phyloP scores from a whole-genome alignment of 352 stramenopile species.

The Sclerospora graminicola region DNA sequence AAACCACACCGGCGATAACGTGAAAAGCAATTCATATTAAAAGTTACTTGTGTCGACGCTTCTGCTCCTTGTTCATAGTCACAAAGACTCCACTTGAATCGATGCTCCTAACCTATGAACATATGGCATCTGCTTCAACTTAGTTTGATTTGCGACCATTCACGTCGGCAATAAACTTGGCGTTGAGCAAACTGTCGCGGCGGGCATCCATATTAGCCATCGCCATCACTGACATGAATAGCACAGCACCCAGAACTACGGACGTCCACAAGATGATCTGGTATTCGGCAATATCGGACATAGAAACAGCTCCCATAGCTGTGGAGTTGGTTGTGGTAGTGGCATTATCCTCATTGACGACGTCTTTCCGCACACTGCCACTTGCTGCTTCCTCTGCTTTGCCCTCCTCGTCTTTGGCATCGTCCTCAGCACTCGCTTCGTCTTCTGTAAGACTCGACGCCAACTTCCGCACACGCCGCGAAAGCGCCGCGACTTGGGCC shows the following conservation, averaged over 20 bases:
- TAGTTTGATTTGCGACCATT: conserved; percentile 48
- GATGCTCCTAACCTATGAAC: not conserved
- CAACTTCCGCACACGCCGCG: conserved; percentile 15
- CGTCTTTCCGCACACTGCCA: conserved; percentile 12
- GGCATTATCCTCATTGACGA: conserved; percentile 8
- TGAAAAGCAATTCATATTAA: no score
- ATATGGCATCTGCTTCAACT: conserved; percentile 5
- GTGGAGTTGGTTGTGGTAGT: conserved; percentile 18
- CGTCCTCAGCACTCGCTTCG: conserved; percentile 1
- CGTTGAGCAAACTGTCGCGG: conserved; percentile 74
- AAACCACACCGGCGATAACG: no score
- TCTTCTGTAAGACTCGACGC: conserved; percentile 8
- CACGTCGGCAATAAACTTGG: conserved; percentile 70
- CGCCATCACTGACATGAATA: conserved; percentile 16
- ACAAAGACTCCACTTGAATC: no score
- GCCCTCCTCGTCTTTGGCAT: not conserved
- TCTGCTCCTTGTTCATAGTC: no score
- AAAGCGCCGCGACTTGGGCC: conserved; percentile 16
- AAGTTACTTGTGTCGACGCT: no score
- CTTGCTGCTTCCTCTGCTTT: conserved; percentile 6
- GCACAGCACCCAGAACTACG: conserved; percentile 38
- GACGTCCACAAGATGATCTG: conserved; percentile 82
- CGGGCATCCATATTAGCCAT: conserved; percentile 66
- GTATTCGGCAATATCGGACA: conserved; percentile 63
- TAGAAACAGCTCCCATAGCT: conserved; percentile 19